phyloP scores from a whole-genome alignment of 2,329 filamentous ascomycete genomes.

The Periconia macrospinosa region DNA sequence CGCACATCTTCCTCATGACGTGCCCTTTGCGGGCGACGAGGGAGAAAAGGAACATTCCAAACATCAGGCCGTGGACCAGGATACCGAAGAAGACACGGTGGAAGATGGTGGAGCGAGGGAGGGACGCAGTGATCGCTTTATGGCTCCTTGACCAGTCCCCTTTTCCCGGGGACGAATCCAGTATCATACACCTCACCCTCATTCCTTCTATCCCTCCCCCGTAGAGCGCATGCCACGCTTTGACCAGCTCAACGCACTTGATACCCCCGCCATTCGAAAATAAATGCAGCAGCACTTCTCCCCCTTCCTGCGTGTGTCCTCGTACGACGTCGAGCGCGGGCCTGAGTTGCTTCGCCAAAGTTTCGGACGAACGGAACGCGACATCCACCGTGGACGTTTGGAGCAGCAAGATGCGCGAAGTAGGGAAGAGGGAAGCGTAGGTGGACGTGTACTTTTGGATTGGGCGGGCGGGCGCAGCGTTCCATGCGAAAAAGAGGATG shows the following conservation, averaged over 20 bases:
- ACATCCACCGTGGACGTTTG: slow-evolving; percentile 33
- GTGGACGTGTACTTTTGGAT: slow-evolving; percentile 41
- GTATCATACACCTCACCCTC: slow-evolving; percentile 26
- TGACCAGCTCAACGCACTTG: slow-evolving; percentile 35
- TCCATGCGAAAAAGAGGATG: slow-evolving; percentile 40
- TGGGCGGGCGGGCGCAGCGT: slow-evolving; percentile 37
- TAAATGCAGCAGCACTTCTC: slow-evolving; percentile 36
- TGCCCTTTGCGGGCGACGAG: slow-evolving; percentile 22
- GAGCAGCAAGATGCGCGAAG: slow-evolving; percentile 34
- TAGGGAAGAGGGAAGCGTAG: slow-evolving; percentile 36
- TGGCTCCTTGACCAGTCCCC: slow-evolving; percentile 34
- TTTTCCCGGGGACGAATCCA: slow-evolving; percentile 40
- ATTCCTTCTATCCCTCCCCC: slow-evolving; percentile 23
- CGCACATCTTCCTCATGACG: slow-evolving; percentile 28
- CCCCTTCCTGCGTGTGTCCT: slow-evolving; percentile 22
- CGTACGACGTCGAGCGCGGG: slow-evolving; percentile 31
- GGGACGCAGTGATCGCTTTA: slow-evolving; percentile 29
- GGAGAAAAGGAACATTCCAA: slow-evolving; percentile 20
- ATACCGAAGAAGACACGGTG: slow-evolving; percentile 29
- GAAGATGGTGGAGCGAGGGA: slow-evolving; percentile 25
- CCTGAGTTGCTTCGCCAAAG: slow-evolving; percentile 11
- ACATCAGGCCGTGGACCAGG: slow-evolving; percentile 32
- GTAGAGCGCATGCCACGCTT: slow-evolving; percentile 28
- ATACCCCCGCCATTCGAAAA: slow-evolving; percentile 42
- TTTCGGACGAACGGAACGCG: slow-evolving; percentile 17